Base-by-base conservation (phyloP, 805 yeast species). In the Saturnispora galanensis region DNA sequence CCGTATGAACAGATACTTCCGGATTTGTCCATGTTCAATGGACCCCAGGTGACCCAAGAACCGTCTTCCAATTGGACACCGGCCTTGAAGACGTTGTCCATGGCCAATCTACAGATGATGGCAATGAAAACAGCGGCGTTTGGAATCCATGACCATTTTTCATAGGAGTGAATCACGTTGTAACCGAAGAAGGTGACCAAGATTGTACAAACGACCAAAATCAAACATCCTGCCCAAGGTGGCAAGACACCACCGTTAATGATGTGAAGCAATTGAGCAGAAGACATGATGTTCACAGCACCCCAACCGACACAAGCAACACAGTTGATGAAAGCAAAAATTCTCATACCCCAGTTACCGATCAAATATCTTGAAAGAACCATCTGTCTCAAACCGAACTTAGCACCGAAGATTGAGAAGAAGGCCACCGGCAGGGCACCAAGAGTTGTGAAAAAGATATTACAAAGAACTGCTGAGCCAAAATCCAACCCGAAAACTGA, bases 291-390 rank as follows among this genome's bases (percentile, higher is more conserved):
- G 65, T 89, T 89, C 39, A 87, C 90, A 9, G 95, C 86, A 64
- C 93, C 84, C 97, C 97, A 89, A 55, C 97, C 96, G 45, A 88
- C 77, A 74, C 95, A 85, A 26, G 95, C 89, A 50, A 89, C 63
- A 56, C 79, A 74, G 59, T 88, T 87, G 60, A 89, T 70, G 38
- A 81, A 62, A 9, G 94, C 81, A 57, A 86, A 82, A 46, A 87
- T 71, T 61, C 95, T 76, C 65, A 84, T 80, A 39, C 83, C 81
- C 30, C 68, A 60, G 63, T 81, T 78, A 51, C 97, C 97, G 50
- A 80, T 72, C 54, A 87, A 72, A 64, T 71, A 88, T 53, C 90
- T 74, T 10, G 95, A 78, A 46, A 88, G 58, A 33, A 85, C 73
- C 84, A 88, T 82, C 63, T 89, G 96, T 65, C 97, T 80, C 50